Percentiles rank a stretch among this genome's conserved stretches.
These are phyloP conservation scores for Helenozyma rhizophorensis DNA, from an alignment of 805 yeast genomes.

Conservation along the genomic window DNA sequence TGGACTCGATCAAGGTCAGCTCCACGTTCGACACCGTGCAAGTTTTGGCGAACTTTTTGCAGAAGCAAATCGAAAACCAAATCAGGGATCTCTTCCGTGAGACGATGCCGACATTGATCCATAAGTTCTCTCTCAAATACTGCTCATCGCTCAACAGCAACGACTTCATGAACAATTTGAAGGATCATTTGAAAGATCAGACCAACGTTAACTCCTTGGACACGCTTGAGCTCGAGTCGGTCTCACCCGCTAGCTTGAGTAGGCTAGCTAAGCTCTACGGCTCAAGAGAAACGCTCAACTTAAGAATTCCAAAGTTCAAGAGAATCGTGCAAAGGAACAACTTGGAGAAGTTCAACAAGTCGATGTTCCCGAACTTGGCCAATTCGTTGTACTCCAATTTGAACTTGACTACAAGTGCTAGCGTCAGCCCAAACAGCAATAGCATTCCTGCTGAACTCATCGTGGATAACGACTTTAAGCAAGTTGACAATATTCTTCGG, in stretches of 20 bases:
- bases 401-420: slow-evolving; percentile 25
- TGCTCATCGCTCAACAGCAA: slow-evolving; percentile 17
- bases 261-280: slow-evolving; percentile 45
- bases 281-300: slow-evolving; percentile 76
- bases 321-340: slow-evolving; percentile 56
- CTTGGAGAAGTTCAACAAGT: slow-evolving; percentile 40
- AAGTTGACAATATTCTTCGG: slow-evolving; percentile 34
- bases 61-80: slow-evolving; percentile 76
- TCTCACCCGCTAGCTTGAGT: slow-evolving; percentile 47
- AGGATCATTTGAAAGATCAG: slow-evolving; percentile 12
- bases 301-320: slow-evolving; percentile 56
- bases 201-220: slow-evolving; percentile 4
- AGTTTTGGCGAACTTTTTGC: slow-evolving; percentile 78
- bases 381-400: slow-evolving; percentile 33
- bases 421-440: slow-evolving; percentile 18
- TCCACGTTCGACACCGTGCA: slow-evolving; percentile 85
- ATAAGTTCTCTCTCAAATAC: slow-evolving; percentile 65
- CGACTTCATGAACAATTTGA: slow-evolving; percentile 18
- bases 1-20: slow-evolving; percentile 74
- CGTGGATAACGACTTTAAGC: slow-evolving; percentile 21
- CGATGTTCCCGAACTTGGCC: slow-evolving; percentile 32
- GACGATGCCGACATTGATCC: slow-evolving; percentile 75
- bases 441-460: slow-evolving; percentile 39
- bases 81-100: slow-evolving; percentile 78
- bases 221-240: slow-evolving; percentile 10